Evolutionary conservation across 495 filamentous ascomycete species (phyloP), one percentile per base, ranked within the genome.

Genomic region (Hypoxylon perforatum): DNA sequence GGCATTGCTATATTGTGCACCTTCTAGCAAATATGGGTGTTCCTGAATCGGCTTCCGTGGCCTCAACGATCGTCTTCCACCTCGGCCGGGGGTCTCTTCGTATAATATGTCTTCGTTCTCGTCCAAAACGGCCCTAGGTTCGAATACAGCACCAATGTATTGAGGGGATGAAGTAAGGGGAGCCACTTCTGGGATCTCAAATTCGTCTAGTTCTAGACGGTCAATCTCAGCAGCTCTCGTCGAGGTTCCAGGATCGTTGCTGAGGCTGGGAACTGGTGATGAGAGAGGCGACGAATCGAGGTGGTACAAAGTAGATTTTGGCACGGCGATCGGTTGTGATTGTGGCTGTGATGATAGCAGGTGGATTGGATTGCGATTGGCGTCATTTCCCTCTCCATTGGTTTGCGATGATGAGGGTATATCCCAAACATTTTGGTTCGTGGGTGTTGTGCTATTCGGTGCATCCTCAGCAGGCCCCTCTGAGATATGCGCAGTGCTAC

Each of bases 31-130:
- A 71, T 92, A 93, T 0, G 91, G 91, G 64, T 91, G 89, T 50
- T 92, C 75, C 69, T 94, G 91, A 30, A 92, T 92, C 2, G 90
- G 86, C 55, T 91, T 92, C 54, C 91, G 82, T 21, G 89, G 84
- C 25, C 91, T 83, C 14, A 94, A 74, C 23, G 79, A 84, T 15
- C 83, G 77, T 60, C 75, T 30, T 6, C 50, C 47, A 8, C 65
- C 62, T n/a, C 72, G 69, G 7, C 67, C 61, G 15, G 57, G 33
- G 14, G 52, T 15, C 11, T 69, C 67, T 9, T 33, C 30, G 30
- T 33, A 33, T 10, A 33, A 33, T 33, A 33, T 33, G 30, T 33
- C 30, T 10, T 75, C 66, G 7, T 65, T 57, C 9, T 61, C 60
- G 21, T 51, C 45, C 15, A 48, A 35, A 1, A 30, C 48, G n/a